Conservation (phyloP, 768 basidiomycete species). For the Lactarius deliciosus region DNA sequence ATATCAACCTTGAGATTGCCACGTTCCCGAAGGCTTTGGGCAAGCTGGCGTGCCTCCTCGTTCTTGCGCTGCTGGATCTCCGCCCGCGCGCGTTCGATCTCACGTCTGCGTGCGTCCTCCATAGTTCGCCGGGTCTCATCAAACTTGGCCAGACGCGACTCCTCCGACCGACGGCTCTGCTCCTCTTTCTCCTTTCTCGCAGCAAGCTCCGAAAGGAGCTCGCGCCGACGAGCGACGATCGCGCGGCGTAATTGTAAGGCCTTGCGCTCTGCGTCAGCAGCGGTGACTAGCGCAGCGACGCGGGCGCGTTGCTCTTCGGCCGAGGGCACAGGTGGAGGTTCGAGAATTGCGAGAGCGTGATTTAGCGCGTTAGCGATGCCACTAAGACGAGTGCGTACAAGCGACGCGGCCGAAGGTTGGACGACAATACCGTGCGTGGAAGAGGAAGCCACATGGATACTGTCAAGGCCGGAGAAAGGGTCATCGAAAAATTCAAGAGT, state of each 20-base stretch:
- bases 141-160: slow-evolving; percentile 62
- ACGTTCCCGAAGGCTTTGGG: slow-evolving; percentile 76
- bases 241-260: slow-evolving; percentile 75
- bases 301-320: slow-evolving; percentile 58
- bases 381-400: slow-evolving; percentile 76
- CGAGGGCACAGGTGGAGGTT: slow-evolving; percentile 44
- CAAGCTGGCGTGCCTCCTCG: slow-evolving; percentile 88
- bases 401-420: slow-evolving; percentile 69
- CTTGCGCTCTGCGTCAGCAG: slow-evolving; percentile 72
- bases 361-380: slow-evolving; percentile 73
- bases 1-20: slow-evolving; percentile 73
- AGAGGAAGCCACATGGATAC: slow-evolving; percentile 36
- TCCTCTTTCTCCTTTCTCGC: slow-evolving; percentile 90
- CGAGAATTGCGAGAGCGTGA: slow-evolving; percentile 60
- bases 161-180: slow-evolving; percentile 72
- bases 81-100: slow-evolving; percentile 61
- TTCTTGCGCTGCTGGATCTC: slow-evolving; percentile 77
- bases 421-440: slow-evolving; percentile 44
- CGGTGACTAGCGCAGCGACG: slow-evolving; percentile 58
- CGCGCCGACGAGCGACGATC: slow-evolving; percentile 79
- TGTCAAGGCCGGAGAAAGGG: slow-evolving; percentile 51
- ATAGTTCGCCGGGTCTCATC: slow-evolving; percentile 59
- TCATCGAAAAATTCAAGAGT: slow-evolving; percentile 84
- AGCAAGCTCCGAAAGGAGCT: slow-evolving; percentile 79
- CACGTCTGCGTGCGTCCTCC: slow-evolving; percentile 63